Conservation (phyloP, 257 asterid species). For the Avicennia marina region DNA sequence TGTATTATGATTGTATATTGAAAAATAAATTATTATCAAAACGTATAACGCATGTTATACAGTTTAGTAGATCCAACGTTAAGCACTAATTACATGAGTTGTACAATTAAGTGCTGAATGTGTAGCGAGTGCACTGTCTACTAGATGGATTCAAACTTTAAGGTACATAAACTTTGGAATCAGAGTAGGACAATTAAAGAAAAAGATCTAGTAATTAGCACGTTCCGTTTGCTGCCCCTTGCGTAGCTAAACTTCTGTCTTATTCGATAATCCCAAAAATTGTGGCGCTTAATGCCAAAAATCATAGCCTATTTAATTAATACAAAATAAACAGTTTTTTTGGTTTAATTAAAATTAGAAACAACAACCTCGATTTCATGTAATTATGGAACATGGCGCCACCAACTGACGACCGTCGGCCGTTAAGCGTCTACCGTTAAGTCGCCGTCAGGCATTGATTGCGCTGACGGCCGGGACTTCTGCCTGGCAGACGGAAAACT, state of each 20-base stretch:
- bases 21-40: no score
- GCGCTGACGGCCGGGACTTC: conserved; percentile 32
- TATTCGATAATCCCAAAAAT: conserved; percentile 12
- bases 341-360: conserved; percentile 7
- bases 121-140: no score
- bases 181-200: neutral
- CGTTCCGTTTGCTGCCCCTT: neutral
- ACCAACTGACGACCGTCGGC: conserved; percentile 4
- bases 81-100: no score
- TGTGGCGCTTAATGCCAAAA: conserved; percentile 28
- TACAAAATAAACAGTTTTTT: conserved; percentile 2
- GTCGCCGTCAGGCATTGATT: conserved; percentile 34
- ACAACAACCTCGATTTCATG: conserved; percentile 22
- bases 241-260: conserved; percentile 20
- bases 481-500: conserved; percentile 33
- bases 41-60: no score
- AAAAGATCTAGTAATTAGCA: neutral
- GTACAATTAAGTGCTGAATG: no score
- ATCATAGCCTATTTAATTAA: conserved; percentile 4
- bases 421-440: conserved; percentile 33
- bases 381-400: conserved; percentile 27
- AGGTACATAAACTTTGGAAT: no score
- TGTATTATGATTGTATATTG: no score
- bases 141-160: neutral
- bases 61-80: no score